Evolutionary conservation across 176 grass and related monocot species (phyloP).

Genomic region (Bonia amplexicaulis): DNA sequence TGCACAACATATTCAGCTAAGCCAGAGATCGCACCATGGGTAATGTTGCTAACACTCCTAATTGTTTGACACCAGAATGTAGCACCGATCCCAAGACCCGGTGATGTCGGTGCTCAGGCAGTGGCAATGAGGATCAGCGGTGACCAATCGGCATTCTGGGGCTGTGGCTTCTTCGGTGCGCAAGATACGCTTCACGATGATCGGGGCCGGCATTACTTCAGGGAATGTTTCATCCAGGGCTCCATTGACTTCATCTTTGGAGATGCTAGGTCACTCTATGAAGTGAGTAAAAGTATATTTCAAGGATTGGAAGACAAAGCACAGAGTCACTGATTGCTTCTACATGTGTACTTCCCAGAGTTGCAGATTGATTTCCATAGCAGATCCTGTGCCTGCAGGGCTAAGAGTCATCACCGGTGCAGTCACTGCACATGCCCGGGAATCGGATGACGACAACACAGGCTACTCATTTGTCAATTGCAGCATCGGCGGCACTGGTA

Average conservation of each 20-base stretch:
- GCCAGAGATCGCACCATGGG: neutral
- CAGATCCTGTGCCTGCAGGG: slow-evolving; percentile 59
- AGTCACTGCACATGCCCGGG: slow-evolving; percentile 56
- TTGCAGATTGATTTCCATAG: slow-evolving; percentile 75
- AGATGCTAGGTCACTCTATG: slow-evolving; percentile 78
- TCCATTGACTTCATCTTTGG: slow-evolving; percentile 91
- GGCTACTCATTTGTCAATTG: slow-evolving; percentile 73
- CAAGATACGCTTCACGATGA: slow-evolving; percentile 94
- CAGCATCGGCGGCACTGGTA: slow-evolving; percentile 60
- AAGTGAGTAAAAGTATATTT: slow-evolving; percentile 30
- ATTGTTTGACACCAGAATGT: slow-evolving; percentile 58
- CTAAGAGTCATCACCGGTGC: slow-evolving; percentile 52
- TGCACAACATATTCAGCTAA: neutral
- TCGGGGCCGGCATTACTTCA: slow-evolving; percentile 68
- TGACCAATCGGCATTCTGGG: slow-evolving; percentile 78
- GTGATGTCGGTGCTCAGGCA: slow-evolving; percentile 60
- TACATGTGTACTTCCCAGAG: slow-evolving; percentile 33
- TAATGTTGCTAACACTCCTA: neutral
- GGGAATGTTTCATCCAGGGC: slow-evolving; percentile 83
- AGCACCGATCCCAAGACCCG: slow-evolving; percentile 72
- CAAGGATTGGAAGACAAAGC: neutral
- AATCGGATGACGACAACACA: slow-evolving; percentile 52
- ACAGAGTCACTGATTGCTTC: neutral
- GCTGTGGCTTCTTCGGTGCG: slow-evolving; percentile 77
- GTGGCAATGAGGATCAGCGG: slow-evolving; percentile 62